Evolutionary conservation across 495 filamentous ascomycete species (phyloP).

Genomic region (Aspergillus nidulans): DNA sequence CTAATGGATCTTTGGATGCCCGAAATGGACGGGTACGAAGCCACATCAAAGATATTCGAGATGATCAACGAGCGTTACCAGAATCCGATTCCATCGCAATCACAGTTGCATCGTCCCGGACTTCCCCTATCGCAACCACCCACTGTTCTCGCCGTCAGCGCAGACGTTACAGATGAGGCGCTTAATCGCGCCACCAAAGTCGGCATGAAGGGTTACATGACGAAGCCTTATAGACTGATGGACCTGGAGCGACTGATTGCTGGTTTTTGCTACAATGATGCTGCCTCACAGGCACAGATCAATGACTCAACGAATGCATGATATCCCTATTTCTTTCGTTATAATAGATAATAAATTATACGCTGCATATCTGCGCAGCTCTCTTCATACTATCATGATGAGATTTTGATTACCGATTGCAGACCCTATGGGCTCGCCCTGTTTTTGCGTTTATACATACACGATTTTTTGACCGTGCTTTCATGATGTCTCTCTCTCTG

Average conservation of each 20-base stretch:
- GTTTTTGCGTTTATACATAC: too few species aligned
- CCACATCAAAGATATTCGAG: slow-evolving; percentile 59
- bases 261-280: slow-evolving; percentile 49
- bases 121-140: slow-evolving; percentile 23
- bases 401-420: not conserved
- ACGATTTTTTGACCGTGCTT: too few species aligned
- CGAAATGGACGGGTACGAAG: slow-evolving; percentile 76
- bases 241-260: slow-evolving; percentile 66
- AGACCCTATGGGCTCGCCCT: too few species aligned
- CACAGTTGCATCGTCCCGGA: not conserved
- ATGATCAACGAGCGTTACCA: slow-evolving; percentile 38
- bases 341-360: not conserved
- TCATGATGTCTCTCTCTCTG: too few species aligned
- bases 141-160: slow-evolving; percentile 67
- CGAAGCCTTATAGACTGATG: slow-evolving; percentile 70
- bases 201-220: slow-evolving; percentile 75
- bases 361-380: not conserved
- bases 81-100: not conserved
- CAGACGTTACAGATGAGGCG: slow-evolving; percentile 68
- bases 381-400: not conserved
- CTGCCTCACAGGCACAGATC: slow-evolving; percentile 5
- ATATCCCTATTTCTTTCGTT: slow-evolving; percentile 1
- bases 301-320: slow-evolving; percentile 21
- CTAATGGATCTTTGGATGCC: slow-evolving; percentile 91
- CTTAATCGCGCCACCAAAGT: slow-evolving; percentile 58